Base-by-base conservation (phyloP, 345 rosid species). In the Aquilaria malaccensis region DNA sequence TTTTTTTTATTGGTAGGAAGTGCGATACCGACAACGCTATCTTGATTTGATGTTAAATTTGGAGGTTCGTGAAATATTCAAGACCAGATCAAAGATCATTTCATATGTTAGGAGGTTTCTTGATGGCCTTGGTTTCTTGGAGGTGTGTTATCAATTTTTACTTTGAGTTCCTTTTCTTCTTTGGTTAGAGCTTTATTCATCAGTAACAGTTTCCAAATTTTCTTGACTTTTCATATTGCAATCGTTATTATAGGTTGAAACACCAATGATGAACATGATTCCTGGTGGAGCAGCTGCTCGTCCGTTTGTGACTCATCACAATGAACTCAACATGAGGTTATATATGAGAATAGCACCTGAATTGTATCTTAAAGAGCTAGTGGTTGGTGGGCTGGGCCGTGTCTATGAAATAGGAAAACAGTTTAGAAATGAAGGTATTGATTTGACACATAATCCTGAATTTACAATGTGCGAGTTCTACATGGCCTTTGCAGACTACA, bases 211-310 rank as follows among this genome's bases (percentile, higher is more conserved):
- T 33, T 52, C 4, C 29, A 13, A 13, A n/a, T 15, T 15, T 14
- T 55, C 2, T 7, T 47, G 22, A 9, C 45, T 15, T 30, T 48
- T 56, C 32, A 57, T 22, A 29, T 57, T 41, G 41, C 9, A 11
- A 51, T 62, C 46, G 58, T 14, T 30, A 52, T 45, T 33, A 5
- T 68, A 90, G 97, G 99, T 88, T 56, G 99, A 94, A 73, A 94
- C 99, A 52, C 97, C 97, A 59, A 90, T 90, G 96, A 86, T 94
- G 97, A 90, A 90, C 78, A 86, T 80, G 93, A 94, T 90, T 79
- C 82, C 97, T 55, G 99, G 99, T 60, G 99, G 99, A 55, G 99
- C 99, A 65, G 88, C 96, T 66, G 99, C 96, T 30, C 85, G 93
- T 15, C 97, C 97, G 30, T 94, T 94, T 81, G 91, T 83, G 56